Evolutionary conservation across 2,329 filamentous ascomycete genomes (phyloP).

Genomic region (Aspergillaceae sp.): DNA sequence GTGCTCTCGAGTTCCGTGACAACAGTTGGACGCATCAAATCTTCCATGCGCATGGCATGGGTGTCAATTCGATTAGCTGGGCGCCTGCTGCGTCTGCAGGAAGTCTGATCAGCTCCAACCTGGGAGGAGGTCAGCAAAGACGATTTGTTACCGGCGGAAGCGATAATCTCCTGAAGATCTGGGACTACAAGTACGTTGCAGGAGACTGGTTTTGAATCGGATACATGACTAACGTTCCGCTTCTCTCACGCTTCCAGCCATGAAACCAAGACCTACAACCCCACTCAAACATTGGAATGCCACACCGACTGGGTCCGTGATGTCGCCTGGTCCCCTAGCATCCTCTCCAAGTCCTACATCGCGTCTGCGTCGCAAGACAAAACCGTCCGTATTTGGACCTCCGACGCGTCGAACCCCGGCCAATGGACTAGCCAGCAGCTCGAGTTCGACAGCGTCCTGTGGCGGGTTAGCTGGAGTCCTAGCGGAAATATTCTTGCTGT

Average conservation of each 20-base stretch:
- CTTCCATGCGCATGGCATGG: constrained; percentile 85
- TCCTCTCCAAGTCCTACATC: constrained; percentile 93
- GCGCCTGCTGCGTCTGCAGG: constrained; percentile 78
- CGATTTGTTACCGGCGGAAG: constrained; percentile 91
- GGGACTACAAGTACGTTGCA: constrained; percentile 61
- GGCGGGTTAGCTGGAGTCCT: constrained; percentile 96
- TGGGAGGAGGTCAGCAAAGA: constrained; percentile 56
- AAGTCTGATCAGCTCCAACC: constrained; percentile 67
- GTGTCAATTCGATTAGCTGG: constrained; percentile 95
- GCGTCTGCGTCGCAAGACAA: constrained; percentile 93
- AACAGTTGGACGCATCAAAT: constrained; percentile 83
- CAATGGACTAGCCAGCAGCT: constrained; percentile 82
- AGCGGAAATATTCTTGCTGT: constrained; percentile 95
- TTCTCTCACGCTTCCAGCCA: constrained; percentile 19
- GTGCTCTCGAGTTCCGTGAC: constrained; percentile 93
- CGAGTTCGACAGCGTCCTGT: constrained; percentile 79
- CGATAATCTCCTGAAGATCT: constrained; percentile 90
- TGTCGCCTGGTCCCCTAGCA: constrained; percentile 92
- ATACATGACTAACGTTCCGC: constrained; percentile 2
- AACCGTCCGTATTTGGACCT: constrained; percentile 95
- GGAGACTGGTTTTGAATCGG: constrained; percentile 1
- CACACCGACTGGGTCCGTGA: constrained; percentile 97
- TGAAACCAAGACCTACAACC: constrained; percentile 46
- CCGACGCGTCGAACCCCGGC: constrained; percentile 54
- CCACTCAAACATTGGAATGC: constrained; percentile 55